Base-by-base conservation (phyloP, 2,329 filamentous ascomycete species). In the Iodosphaeria phyllophila region DNA sequence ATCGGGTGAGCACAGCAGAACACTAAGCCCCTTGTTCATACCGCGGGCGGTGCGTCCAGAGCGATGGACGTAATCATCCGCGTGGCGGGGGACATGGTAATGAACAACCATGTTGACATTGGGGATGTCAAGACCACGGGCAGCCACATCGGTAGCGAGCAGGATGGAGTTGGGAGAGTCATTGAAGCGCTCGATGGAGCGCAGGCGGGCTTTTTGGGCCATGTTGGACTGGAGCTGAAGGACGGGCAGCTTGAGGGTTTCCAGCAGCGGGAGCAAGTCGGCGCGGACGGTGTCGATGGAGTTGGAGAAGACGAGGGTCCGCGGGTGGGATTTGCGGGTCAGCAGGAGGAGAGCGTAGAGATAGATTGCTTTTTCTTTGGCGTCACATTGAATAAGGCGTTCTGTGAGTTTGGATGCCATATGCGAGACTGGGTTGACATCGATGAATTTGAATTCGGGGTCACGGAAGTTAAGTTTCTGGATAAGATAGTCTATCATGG, bases 1-100 rank as follows among this genome's bases (percentile, higher is more conserved):
- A 30, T 95, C 86, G 0, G 89, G 86, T 0, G 75, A 72, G 42
- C 89, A 95, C 26, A 98, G 70, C 4, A 98, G 58, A 29, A 98
- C 72, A 39, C 80, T 92, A 18, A 78, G 66, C 18, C 89, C 89
- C 0, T 64, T 67, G 8, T 67, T 67, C 12, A 74, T 66, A 3
- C 78, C 86, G 41, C 89, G 79, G 2, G 89, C 89, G 1, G 89
- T 95, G 35, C 89, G 78, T 8, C 89, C 89, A 1, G 89, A 93
- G 13, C 89, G 74, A 45, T 98, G 89, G 9, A 98, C 84, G 43
- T 98, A 98, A 23, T 76, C 76, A 47, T 95, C 86, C 17, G 89
- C 89, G 1, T 82, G 63, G 29, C 84, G 76, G 2, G 89, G 89
- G 0, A 93, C 73, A 48, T 98, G 86, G 52, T 98, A 98, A 51